Conservation (phyloP, 2,329 filamentous ascomycete species). For the Botryosphaeria dothidea region DNA sequence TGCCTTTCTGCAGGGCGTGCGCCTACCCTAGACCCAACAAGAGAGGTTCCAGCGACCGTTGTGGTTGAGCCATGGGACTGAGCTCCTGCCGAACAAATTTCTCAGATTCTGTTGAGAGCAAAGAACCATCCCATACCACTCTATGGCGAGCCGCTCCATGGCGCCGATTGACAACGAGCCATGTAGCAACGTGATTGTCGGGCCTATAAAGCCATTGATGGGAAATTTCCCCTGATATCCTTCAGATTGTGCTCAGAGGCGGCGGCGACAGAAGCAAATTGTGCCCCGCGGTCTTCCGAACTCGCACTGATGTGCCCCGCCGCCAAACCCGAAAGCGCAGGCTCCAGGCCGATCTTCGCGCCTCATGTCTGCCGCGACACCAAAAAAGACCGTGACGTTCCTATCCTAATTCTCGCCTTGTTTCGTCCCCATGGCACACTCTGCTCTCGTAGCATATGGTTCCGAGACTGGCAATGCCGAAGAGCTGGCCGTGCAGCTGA, state of each 20-base stretch:
- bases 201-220: not conserved
- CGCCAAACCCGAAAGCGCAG: constrained; percentile 14
- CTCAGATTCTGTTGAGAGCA: not conserved
- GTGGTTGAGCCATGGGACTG: not conserved
- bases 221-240: not conserved
- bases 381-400: constrained; percentile 4
- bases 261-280: not conserved
- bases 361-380: constrained; percentile 6
- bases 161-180: too few species aligned
- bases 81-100: too few species aligned
- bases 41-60: not conserved
- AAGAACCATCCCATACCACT: not conserved
- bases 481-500: constrained; percentile 85
- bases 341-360: constrained; percentile 6
- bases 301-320: constrained; percentile 9
- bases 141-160: not conserved
- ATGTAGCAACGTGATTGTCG: too few species aligned
- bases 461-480: constrained; percentile 95
- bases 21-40: not conserved
- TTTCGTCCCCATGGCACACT: constrained; percentile 12
- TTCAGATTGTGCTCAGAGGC: not conserved
- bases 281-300: constrained; percentile 8
- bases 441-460: constrained; percentile 78
- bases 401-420: not conserved
- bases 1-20: not conserved